Evolutionary conservation across 331 rosid species (phyloP), one percentile per base, ranked within the genome.

Genomic region (Pyrus hybrid): DNA sequence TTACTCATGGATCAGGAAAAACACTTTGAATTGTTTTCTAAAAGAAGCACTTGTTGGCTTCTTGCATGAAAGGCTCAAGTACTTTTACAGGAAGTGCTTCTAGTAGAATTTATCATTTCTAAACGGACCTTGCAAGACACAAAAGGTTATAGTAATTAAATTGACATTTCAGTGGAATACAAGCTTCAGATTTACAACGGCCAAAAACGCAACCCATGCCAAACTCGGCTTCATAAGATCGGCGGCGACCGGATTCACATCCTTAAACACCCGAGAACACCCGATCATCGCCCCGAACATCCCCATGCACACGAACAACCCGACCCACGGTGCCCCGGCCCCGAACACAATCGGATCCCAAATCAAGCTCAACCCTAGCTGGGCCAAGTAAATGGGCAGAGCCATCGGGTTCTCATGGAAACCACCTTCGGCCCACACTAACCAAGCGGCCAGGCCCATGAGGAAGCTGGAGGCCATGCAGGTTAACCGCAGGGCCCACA

Each of bases 381-480:
- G 93, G 65, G 85, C 61, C 78, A 76, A 25, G 81, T 90, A 93
- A 3, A 88, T 78, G 13, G 73, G 71, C 0, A 90, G 26, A n/a
- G 87, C 88, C 57, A 21, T 37, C 6, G 88, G 91, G 16, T 71
- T 71, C 29, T 56, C 68, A 18, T 91, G 98, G 80, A 93, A 93
- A 0, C 93, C 96, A 0, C 95, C 89, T 2, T 86, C 86, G 0
- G 88, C 96, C 98, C 97, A 93, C 0, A 90, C 83, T 37, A 91
- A 89, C 96, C 97, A 93, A 5, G 91, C 91, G 1, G 97, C 58
- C 1, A 90, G 70, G 14, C 91, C 91, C 90, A 83, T 87, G 56
- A 91, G 65, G 51, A 90, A 79, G 67, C 79, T 86, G 0, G 88
- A 86, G 6, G 88, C 86, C 30, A 81, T 79, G 58, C 83, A 85